Evolutionary conservation across 2,329 filamentous ascomycete genomes (phyloP).

Genomic region (Eutypa lata): DNA sequence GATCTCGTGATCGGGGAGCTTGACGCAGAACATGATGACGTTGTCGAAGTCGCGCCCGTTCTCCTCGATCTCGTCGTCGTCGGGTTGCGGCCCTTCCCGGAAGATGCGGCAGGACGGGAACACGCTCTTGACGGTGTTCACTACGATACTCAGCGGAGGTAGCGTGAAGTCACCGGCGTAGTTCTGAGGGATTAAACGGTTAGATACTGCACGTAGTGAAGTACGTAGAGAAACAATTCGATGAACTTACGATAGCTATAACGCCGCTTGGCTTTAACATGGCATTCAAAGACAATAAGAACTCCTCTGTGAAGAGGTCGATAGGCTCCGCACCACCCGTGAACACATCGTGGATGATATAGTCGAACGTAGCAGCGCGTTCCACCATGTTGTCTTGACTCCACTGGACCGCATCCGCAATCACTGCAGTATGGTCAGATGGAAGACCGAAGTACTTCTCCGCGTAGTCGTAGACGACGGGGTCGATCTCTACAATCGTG

Average conservation of each 20-base stretch:
- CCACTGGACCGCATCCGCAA: slow-evolving; percentile 79
- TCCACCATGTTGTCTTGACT: slow-evolving; percentile 44
- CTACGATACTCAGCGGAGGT: slow-evolving; percentile 71
- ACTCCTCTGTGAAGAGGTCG: slow-evolving; percentile 81
- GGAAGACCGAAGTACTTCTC: slow-evolving; percentile 78
- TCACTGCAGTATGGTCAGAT: slow-evolving; percentile 71
- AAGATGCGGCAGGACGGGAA: slow-evolving; percentile 92
- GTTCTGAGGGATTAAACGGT: slow-evolving; percentile 55
- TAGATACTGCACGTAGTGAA: no score
- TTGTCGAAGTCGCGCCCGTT: slow-evolving; percentile 77
- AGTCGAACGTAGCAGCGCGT: slow-evolving; percentile 64
- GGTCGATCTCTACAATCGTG: slow-evolving; percentile 93
- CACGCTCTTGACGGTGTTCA: slow-evolving; percentile 76
- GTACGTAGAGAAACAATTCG: neutral
- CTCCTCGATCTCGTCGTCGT: slow-evolving; percentile 43
- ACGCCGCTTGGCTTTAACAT: slow-evolving; percentile 77
- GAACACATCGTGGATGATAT: slow-evolving; percentile 97
- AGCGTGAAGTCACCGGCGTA: slow-evolving; percentile 86
- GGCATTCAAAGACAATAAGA: slow-evolving; percentile 66
- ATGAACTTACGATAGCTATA: slow-evolving; percentile 73
- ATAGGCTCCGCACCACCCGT: slow-evolving; percentile 93
- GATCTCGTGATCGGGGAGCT: slow-evolving; percentile 44
- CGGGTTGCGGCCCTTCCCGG: slow-evolving; percentile 65
- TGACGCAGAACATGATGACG: slow-evolving; percentile 92
- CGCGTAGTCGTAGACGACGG: slow-evolving; percentile 81